phyloP scores from a whole-genome alignment of 345 rosid genomes.

The Eutrema heterophyllum region DNA sequence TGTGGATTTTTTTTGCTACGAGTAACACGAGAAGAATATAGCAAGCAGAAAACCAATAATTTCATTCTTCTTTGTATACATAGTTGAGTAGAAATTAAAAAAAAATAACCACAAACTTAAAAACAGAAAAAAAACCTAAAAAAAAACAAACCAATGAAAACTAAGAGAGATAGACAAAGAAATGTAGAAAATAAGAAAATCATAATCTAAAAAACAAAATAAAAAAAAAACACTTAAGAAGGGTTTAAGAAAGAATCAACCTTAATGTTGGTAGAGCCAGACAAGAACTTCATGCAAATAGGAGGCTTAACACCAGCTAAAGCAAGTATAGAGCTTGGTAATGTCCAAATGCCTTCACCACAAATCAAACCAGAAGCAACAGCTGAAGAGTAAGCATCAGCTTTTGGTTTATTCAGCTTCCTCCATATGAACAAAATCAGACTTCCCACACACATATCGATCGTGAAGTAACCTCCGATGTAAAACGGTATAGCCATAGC shows the following conservation, averaged over 20 bases:
- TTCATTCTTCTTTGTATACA: background rate
- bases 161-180: background rate
- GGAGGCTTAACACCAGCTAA: constrained; percentile 57
- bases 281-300: constrained; percentile 76
- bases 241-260: constrained; percentile 48
- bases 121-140: background rate
- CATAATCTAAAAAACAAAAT: background rate
- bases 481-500: constrained; percentile 82
- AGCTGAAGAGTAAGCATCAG: constrained; percentile 55
- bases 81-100: constrained; percentile 3
- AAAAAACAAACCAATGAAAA: background rate
- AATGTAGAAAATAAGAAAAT: background rate
- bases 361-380: constrained; percentile 77
- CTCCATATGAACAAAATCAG: constrained; percentile 61
- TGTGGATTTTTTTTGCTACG: no score
- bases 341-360: constrained; percentile 73
- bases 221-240: constrained; percentile 15
- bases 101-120: constrained; percentile 13
- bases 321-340: constrained; percentile 60
- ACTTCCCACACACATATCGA: constrained; percentile 79
- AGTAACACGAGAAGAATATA: background rate
- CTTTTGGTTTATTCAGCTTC: constrained; percentile 48
- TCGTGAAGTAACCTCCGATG: constrained; percentile 62
- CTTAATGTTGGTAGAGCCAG: constrained; percentile 36
- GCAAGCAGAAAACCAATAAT: background rate